Conservation (phyloP, 2,329 filamentous ascomycete species). For the Colletotrichum orchidophilum region DNA sequence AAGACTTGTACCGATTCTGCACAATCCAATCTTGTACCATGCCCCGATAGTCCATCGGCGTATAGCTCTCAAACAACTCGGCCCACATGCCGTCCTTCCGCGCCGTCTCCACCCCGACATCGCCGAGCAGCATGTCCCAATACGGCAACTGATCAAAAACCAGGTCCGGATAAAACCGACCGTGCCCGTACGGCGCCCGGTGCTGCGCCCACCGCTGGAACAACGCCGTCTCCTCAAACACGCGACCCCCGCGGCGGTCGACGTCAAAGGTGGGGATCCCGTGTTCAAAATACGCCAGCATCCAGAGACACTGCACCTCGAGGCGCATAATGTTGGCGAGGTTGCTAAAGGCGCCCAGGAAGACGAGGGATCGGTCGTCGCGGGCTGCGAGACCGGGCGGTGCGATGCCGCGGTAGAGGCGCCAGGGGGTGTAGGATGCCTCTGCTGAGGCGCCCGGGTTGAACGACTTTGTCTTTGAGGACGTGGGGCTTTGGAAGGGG, state of each 20-base stretch:
- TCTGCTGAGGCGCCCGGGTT: conserved; percentile 32
- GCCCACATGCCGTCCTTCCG: conserved; percentile 47
- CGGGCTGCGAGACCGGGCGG: conserved; percentile 42
- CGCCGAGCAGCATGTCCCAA: conserved; percentile 63
- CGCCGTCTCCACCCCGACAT: conserved; percentile 57
- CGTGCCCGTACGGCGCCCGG: conserved; percentile 62
- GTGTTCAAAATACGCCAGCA: conserved; percentile 65
- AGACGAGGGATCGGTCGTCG: conserved; percentile 55
- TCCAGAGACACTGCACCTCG: conserved; percentile 62
- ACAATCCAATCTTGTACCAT: conserved; percentile 53
- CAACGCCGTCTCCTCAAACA: conserved; percentile 53
- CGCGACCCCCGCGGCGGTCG: conserved; percentile 7
- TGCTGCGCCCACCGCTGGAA: conserved; percentile 61
- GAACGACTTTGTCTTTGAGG: conserved; percentile 27
- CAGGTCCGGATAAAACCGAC: conserved; percentile 60
- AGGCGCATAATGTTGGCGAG: conserved; percentile 54
- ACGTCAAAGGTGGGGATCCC: conserved; percentile 43
- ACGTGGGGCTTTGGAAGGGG: conserved; percentile 21
- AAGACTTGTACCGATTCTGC: conserved; percentile 10
- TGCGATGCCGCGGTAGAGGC: conserved; percentile 40
- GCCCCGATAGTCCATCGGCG: conserved; percentile 54
- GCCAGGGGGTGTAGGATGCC: conserved; percentile 37
- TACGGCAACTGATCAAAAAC: conserved; percentile 69
- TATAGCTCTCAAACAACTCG: conserved; percentile 56
- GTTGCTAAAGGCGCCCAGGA: conserved; percentile 56